Evolutionary conservation across 352 stramenopile genomes (phyloP), one percentile per base, ranked within the genome.

Genomic region (Nothophytophthora sp.): DNA sequence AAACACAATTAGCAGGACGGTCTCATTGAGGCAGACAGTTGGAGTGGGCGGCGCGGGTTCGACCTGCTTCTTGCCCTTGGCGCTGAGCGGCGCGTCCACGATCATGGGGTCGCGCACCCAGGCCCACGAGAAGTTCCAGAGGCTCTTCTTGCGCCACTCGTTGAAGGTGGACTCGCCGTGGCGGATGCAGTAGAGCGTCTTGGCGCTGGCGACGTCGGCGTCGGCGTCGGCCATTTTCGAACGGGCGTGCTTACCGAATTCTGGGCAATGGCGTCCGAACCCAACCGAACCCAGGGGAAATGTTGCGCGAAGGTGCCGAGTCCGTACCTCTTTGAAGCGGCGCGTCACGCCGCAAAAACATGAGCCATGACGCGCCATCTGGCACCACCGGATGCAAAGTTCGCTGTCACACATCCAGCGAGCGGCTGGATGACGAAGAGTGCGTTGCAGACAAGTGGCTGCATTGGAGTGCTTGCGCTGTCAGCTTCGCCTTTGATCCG

Each of bases 131-230:
- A 94, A 95, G 62, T 83, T 91, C 48, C 61, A 72, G 24, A 94
- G 62, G 37, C 86, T 95, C 48, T 59, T 74, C 38, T 70, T 79
- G 43, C 83, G 81, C 86, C 86, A 95, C 62, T 92, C 83, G 48
- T 95, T 95, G 64, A 83, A 95, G 40, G 84, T 90, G 5, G 86
- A 95, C 68, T 94, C 83, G 48, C 86, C 86, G 43, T 95, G 86
- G 54, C 86, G 83, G 58, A 95, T 90, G 64, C 79, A 92, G 51
- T 95, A 93, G 24, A 95, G 61, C 40, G 70, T 88, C 75, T 93
- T 93, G 34, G 52, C 41, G 33, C 12, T 1, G 18, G 12, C 10
- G 33, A 88, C 75, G 60, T 90, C 70, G 30, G 29, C 38, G 63
- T 44, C 48, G n/a, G n/a, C 4, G 20, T 64, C 48, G 33, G n/a